Base-by-base conservation (phyloP, 1,139 yeast species). In the Suhomyces wounanorum region DNA sequence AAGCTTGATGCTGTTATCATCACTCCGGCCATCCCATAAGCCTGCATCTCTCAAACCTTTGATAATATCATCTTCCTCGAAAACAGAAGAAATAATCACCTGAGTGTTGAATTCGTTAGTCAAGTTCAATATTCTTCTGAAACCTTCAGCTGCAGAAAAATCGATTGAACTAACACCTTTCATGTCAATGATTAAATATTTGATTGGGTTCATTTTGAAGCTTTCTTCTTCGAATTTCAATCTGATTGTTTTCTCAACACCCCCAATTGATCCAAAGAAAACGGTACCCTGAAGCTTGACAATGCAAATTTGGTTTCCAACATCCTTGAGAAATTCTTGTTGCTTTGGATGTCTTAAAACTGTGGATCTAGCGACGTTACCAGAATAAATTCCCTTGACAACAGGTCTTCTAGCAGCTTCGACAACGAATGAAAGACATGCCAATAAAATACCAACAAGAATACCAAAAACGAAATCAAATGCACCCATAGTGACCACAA, bases 91-190 rank as follows among this genome's bases (percentile, higher is more conserved):
- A 41, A 94, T 79, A 26, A 92, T 79, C 64, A 94, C 72, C 57
- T 82, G 87, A 21, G 95, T 87, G 48, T 78, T 77, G 57, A 83
- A 86, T 23, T 87, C 85, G 54, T 82, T 83, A 18, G 91, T 74
- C 59, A 90, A 78, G 56, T 96, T 86, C 64, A 89, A 84, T 56
- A 95, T 87, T 58, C 97, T 78, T 59, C 92, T 84, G 66, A 94
- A 89, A 0, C 98, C 97, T 68, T 94, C 99, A 7, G 97, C 96
- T 0, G 98, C 98, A 38, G 96, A 88, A 61, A 89, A 94, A 68
- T 94, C 99, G 59, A 94, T 83, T 41, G 88, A 85, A 10, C 84
- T 78, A 26, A 94, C 96, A 38, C 87, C 84, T 55, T 86, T 84
- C 79, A 94, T 85, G 68, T 94, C 99, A 46, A 94, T 67, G 48